A percentile compares a stretch with the other conserved stretches of the same genome.
Conservation (phyloP, 495 filamentous ascomycete species). For the Aspergillus sclerotioniger region DNA sequence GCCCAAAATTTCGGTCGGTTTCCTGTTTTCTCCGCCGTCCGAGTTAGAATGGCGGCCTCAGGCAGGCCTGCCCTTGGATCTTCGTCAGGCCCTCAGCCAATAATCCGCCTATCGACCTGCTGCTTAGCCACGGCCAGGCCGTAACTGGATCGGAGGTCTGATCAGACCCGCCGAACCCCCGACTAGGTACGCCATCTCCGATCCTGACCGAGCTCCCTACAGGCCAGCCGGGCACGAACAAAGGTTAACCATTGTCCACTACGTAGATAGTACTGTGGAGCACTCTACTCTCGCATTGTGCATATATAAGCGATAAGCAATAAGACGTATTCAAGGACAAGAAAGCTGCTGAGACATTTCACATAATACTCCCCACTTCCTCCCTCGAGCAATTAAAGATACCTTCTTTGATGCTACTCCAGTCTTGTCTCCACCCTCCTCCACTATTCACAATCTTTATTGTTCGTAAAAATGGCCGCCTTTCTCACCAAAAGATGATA, state of each 20-base stretch:
- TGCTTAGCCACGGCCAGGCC: not conserved
- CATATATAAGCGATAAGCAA: not conserved
- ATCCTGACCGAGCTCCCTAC: not conserved
- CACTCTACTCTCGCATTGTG: not conserved
- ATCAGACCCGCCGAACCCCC: not conserved
- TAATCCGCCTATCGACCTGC: not conserved
- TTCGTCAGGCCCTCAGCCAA: not conserved
- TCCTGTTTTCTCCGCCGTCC: constrained; percentile 36
- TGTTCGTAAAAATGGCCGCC: not conserved
- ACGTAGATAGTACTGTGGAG: not conserved
- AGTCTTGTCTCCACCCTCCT: not conserved
- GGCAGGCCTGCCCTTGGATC: constrained; percentile 17
- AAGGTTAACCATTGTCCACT: not conserved
- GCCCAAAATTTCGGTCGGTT: constrained; percentile 42
- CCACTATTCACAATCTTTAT: not conserved
- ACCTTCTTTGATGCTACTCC: not conserved
- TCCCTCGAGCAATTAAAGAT: not conserved
- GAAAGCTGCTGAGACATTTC: not conserved
- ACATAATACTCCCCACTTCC: not conserved
- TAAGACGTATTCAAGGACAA: not conserved
- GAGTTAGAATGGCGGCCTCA: constrained; percentile 27
- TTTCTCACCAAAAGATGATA: constrained; percentile 3
- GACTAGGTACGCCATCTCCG: too few relatives aligned
- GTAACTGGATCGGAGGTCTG: not conserved
- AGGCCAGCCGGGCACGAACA: not conserved